Evolutionary conservation across 768 basidiomycete species (phyloP), one percentile per base, ranked within the genome.

Genomic region (Kondoa subrosea): DNA sequence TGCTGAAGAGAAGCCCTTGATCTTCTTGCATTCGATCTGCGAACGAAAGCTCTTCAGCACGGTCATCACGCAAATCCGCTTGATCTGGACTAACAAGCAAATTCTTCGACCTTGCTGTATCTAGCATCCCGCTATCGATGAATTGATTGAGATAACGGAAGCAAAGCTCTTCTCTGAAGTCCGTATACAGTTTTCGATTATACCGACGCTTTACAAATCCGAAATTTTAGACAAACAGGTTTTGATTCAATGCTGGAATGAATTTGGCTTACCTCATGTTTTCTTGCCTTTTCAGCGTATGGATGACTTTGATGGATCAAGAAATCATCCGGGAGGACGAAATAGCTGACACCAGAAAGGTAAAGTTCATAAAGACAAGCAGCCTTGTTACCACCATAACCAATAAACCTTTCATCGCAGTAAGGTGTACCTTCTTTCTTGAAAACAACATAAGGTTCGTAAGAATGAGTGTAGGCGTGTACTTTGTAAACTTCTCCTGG

Each of bases 281-380:
- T 83, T 2, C 89, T 81, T 16, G 83, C 84, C 64, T 81, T 80
- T 75, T 90, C 88, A 75, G 88, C 87, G 72, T 90, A 91, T 25
- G 79, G 77, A 73, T 91, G 89, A 70, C 84, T 88, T 79, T 90
- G 89, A 76, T 91, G 90, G 62, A 91, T 84, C 69, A 92, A 80
- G 73, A 91, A 92, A 76, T 92, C 88, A 76, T 91, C 88, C 14
- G 85, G 80, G 15, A 91, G 81, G 30, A 92, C 87, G 74, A 85
- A 88, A 77, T 84, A 91, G 27, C 85, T 85, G 50, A 90, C 82
- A 1, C 90, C 90, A 15, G 88, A 85, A 4, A 92, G 79, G 77
- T 89, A 89, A 83, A 92, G 88, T 76, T 90, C 90, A 75, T 87
- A 91, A 40, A 91, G 80, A 74, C 90, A 91, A 12, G 91, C 89